phyloP scores from a whole-genome alignment of 495 filamentous ascomycete species.

The Lepraria neglecta region DNA sequence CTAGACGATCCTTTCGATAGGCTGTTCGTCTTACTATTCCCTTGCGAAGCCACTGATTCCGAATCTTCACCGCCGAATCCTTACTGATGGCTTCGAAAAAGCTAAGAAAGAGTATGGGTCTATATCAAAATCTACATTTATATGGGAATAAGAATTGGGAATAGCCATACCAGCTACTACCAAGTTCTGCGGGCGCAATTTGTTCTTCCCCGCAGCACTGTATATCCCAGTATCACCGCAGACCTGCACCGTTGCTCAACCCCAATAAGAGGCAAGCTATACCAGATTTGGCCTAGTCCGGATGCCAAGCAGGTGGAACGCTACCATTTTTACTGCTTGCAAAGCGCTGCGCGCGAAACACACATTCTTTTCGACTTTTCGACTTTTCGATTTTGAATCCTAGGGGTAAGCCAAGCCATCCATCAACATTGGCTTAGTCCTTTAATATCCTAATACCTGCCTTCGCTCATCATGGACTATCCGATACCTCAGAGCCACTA shows the following conservation, averaged over 20 bases:
- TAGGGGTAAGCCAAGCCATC: background rate
- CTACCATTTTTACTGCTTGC: background rate
- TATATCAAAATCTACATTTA: no score
- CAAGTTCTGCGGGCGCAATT: background rate
- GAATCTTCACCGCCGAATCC: no score
- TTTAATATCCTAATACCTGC: background rate
- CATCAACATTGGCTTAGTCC: no score
- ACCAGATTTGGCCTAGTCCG: background rate
- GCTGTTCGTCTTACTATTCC: no score
- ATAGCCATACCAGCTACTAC: no score
- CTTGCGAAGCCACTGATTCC: no score
- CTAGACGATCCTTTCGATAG: no score
- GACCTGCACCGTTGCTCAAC: background rate
- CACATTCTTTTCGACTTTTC: background rate
- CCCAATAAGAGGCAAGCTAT: background rate
- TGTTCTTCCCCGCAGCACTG: background rate
- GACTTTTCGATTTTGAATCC: background rate
- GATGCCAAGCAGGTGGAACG: background rate
- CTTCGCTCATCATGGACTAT: background rate
- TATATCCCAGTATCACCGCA: background rate
- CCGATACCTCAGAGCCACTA: background rate
- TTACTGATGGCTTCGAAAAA: no score
- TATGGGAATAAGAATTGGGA: no score
- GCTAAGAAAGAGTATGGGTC: no score
- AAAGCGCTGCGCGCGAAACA: background rate